Base-by-base conservation (phyloP, 352 stramenopile genomes). In the Globisporangium middletonii region DNA sequence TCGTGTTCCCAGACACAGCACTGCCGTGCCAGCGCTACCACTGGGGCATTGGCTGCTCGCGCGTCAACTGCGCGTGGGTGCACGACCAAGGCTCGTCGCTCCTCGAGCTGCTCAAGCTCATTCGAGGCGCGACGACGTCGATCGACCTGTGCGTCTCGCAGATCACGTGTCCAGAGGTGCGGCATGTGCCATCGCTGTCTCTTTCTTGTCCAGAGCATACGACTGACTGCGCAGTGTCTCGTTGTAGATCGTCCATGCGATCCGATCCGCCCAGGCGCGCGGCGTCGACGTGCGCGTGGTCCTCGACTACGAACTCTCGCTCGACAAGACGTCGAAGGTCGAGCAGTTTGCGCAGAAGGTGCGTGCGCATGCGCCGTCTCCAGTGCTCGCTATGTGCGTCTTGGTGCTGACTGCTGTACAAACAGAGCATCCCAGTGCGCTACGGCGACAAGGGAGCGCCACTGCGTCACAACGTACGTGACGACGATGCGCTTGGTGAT, bases 1-100 rank as follows among this genome's bases (percentile, higher is more conserved):
- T 58, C 53, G 3, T 28, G 16, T 58, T 58, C 53, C 42, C 28
- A 11, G 53, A 58, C 30, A 28, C n/a, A 0, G 53, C 42, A n/a
- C 42, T 35, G 6, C 28, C 28, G 42, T 58, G 53, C 27, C 50
- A 43, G 42, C 41, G 38, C 27, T 58, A 35, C 16, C 42, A 44
- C 53, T 58, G 27, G 16, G 41, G 42, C 7, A 33, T 3, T 19
- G 42, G 42, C 27, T 58, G 53, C 28, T 0, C 53, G 8, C 27
- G 42, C 41, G 9, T 18, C 15, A 18, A 58, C 9, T 51, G 42
- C 18, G 0, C 18, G 27, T 45, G 47, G 42, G 19, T 51, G 18
- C 42, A 50, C 42, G 53, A 13, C 27, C 4, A 51, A 27, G 4
- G 27, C 27, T 57, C 49, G 30, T 53, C 49, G 28, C 49, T 53